phyloP scores from a whole-genome alignment of 257 asterid genomes.

The Fraxinus quadrangulata region DNA sequence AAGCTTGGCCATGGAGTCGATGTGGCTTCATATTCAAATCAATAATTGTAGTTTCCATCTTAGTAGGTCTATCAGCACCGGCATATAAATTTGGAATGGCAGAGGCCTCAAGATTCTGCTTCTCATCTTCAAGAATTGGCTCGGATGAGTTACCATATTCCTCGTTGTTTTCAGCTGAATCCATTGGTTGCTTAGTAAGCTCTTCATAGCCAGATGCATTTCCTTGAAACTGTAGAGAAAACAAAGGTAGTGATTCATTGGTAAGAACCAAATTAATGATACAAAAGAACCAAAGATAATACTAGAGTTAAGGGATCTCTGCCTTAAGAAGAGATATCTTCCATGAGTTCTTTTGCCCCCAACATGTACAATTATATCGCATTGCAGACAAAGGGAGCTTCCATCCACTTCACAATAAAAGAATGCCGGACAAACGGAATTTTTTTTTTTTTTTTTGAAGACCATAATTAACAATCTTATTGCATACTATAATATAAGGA shows the following conservation, averaged over 20 bases:
- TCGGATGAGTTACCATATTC: conserved; percentile 21
- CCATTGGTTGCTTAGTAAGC: conserved; percentile 4
- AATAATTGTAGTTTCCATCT: conserved; percentile 23
- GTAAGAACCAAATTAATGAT: background rate
- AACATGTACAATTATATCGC: conserved; percentile 43
- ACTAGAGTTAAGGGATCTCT: conserved; percentile 20
- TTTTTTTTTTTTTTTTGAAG: background rate
- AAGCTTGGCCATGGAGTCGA: conserved; percentile 28
- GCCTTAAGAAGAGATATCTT: conserved; percentile 42
- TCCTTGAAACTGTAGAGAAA: conserved; percentile 41
- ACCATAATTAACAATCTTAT: background rate
- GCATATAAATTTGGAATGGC: conserved; percentile 12
- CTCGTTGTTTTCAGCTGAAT: conserved; percentile 26
- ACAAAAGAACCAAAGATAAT: background rate
- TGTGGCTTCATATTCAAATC: conserved; percentile 43
- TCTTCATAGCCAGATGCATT: conserved; percentile 22
- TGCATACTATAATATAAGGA: background rate
- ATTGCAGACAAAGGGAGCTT: conserved; percentile 44
- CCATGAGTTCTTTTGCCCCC: conserved; percentile 44
- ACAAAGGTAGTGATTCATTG: background rate
- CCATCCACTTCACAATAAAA: conserved; percentile 51
- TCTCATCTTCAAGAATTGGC: conserved; percentile 25
- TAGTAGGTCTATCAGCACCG: conserved; percentile 13
- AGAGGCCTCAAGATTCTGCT: conserved; percentile 12
- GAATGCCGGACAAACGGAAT: conserved; percentile 30